phyloP scores from a whole-genome alignment of 2,329 filamentous ascomycete genomes.

The Didymella keratinophila region DNA sequence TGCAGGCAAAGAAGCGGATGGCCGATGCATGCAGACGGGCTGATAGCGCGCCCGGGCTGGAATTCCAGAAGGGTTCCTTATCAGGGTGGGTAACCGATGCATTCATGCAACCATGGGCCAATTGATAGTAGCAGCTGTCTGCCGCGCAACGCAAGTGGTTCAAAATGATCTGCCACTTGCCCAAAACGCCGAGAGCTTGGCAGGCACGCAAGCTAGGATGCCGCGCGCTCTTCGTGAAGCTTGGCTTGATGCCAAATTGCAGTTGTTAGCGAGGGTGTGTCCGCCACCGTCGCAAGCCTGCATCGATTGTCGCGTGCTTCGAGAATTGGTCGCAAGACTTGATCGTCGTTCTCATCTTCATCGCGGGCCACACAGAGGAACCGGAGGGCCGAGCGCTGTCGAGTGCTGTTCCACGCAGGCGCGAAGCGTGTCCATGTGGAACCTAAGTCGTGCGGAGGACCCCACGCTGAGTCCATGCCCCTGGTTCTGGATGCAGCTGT shows the following conservation, averaged over 20 bases:
- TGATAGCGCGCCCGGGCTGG: constrained; percentile 5
- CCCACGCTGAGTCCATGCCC: constrained; percentile 30
- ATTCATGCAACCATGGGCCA: constrained; percentile 14
- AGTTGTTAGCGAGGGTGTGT: constrained; percentile 13
- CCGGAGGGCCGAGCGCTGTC: not conserved
- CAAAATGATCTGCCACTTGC: constrained; percentile 10
- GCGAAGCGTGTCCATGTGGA: constrained; percentile 7
- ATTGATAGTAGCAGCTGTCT: constrained; percentile 15
- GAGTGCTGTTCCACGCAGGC: constrained; percentile 1
- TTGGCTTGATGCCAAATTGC: constrained; percentile 32
- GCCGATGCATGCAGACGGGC: constrained; percentile 4
- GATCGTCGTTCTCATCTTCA: not conserved
- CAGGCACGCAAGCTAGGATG: not conserved
- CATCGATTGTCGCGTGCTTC: constrained; percentile 14
- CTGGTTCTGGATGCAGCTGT: constrained; percentile 20
- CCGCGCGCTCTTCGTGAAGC: constrained; percentile 20
- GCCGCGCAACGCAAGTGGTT: constrained; percentile 15
- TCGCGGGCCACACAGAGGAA: not conserved
- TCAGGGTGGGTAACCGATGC: constrained; percentile 17
- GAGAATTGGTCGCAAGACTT: not conserved
- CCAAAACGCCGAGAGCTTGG: constrained; percentile 14
- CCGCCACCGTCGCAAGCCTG: constrained; percentile 3
- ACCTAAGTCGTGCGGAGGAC: constrained; percentile 16
- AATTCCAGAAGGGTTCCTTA: constrained; percentile 26
- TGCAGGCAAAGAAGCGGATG: not conserved